A percentile compares a stretch with the other conserved stretches of the same genome.
These are phyloP conservation scores for Corynascus novoguineensis DNA, from an alignment of 495 filamentous ascomycete genomes.

Conservation along the genomic window DNA sequence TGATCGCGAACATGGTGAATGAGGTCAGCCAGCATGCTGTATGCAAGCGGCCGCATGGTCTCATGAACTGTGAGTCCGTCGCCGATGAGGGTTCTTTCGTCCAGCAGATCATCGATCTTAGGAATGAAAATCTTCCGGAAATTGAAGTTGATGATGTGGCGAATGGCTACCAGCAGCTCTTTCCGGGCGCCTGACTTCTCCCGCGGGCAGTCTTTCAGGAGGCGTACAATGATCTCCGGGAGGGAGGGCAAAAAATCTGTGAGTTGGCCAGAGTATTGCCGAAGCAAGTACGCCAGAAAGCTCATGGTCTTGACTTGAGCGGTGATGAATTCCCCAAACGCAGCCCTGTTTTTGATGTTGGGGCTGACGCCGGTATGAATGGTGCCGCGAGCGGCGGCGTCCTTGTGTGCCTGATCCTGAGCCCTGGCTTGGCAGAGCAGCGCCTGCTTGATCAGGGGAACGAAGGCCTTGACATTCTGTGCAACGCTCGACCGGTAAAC, in stretches of 20 bases:
- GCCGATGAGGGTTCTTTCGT: constrained; percentile 88
- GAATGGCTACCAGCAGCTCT: constrained; percentile 90
- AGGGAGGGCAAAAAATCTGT: constrained; percentile 83
- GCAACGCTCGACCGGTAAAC: constrained; percentile 72
- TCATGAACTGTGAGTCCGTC: constrained; percentile 96
- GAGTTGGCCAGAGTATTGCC: constrained; percentile 81
- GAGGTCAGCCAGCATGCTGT: constrained; percentile 96
- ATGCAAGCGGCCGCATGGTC: constrained; percentile 90
- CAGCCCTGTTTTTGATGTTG: constrained; percentile 87
- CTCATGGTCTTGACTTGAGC: constrained; percentile 99
- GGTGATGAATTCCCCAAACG: constrained; percentile 96
- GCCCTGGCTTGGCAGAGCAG: constrained; percentile 85
- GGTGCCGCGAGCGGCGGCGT: constrained; percentile 65
- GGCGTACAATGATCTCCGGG: constrained; percentile 83
- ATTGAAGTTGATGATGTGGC: constrained; percentile 99
- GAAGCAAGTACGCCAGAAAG: constrained; percentile 88
- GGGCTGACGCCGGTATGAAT: constrained; percentile 92
- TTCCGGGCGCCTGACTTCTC: constrained; percentile 92
- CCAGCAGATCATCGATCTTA: constrained; percentile 91
- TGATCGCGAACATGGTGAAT: constrained; percentile 94
- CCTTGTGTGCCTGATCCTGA: constrained; percentile 84
- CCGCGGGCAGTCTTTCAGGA: constrained; percentile 88
- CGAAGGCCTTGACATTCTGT: constrained; percentile 84
- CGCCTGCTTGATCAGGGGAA: constrained; percentile 88
- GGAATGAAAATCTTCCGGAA: constrained; percentile 91